Evolutionary conservation across 805 yeast genomes (phyloP), one percentile per base, ranked within the genome.

Genomic region (Yarrowia sp.): DNA sequence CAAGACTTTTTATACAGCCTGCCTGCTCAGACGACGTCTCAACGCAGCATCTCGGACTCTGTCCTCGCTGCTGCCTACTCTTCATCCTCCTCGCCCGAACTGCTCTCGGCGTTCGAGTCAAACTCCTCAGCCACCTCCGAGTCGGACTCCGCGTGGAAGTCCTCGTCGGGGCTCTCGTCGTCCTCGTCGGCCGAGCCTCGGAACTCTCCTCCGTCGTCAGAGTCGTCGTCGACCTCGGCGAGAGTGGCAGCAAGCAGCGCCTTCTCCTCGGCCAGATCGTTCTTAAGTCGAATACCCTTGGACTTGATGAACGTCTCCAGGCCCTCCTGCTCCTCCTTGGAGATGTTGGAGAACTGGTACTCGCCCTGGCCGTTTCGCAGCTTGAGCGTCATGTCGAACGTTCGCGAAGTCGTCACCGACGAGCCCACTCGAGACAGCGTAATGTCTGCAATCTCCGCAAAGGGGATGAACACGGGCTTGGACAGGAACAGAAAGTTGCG

Each of bases 391-490:
- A 94, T 77, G 74, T 94, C 99, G 74, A 94, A 94, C 0, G 98
- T 94, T 71, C 97, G 84, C 29, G 96, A 87, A 2, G 89, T 82
- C 2, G 86, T 77, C 1, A 84, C 81, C 0, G 91, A 85, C 49
- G 84, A 84, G 9, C 97, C 96, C 9, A 94, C 88, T 74, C 99
- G 86, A 4, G 97, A 88, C 77, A 94, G 87, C 35, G 88, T 84
- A 31, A 94, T 84, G 39, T 80, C 81, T 59, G 85, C 78, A 38
- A 94, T 83, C 68, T 94, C 98, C 0, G 88, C 78, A 73, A 84
- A 88, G 62, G 97, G 96, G 66, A 94, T 88, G 73, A 88, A 88
- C 39, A 94, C 84, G 46, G 99, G 97, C 73, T 94, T 94, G 22
- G 97, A 91, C 51, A 93, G 86, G 72, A 94, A 93, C 65, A 94